phyloP scores from a whole-genome alignment of 495 filamentous ascomycete genomes.

The Penicillium malachiteum region DNA sequence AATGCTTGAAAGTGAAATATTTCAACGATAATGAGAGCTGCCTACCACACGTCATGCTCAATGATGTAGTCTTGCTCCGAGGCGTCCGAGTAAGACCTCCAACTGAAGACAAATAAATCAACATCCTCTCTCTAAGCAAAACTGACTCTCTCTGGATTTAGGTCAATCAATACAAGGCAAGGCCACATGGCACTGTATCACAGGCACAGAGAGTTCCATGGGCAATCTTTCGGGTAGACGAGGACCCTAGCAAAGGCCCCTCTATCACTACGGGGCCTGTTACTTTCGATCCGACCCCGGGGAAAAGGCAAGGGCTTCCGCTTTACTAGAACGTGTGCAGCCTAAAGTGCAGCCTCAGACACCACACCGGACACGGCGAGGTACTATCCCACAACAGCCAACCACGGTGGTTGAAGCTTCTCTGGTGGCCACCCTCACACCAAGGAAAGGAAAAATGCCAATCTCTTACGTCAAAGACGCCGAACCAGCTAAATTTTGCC shows the following conservation, averaged over 20 bases:
- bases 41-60: conserved; percentile 38
- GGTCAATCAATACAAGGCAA: conserved; percentile 23
- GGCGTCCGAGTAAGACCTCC: conserved; percentile 37
- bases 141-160: conserved; percentile 12
- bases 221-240: conserved; percentile 38
- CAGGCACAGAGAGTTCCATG: conserved; percentile 32
- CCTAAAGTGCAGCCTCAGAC: background rate
- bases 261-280: conserved; percentile 33
- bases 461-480: conserved; percentile 68
- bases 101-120: background rate
- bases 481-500: conserved; percentile 53
- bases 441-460: conserved; percentile 35
- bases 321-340: conserved; percentile 28
- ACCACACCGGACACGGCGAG: background rate
- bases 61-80: conserved; percentile 51
- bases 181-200: conserved; percentile 27
- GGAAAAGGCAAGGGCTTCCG: conserved; percentile 30
- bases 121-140: background rate
- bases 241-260: conserved; percentile 20
- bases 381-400: background rate
- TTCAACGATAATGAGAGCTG: conserved; percentile 40
- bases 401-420: conserved; percentile 16
- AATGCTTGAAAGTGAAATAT: conserved; percentile 50
- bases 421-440: background rate
- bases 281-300: conserved; percentile 24